A percentile compares a stretch with the other conserved stretches of the same genome.
Conservation (phyloP, 192 early-diverging fungal species). For the Coemansia sp. region DNA sequence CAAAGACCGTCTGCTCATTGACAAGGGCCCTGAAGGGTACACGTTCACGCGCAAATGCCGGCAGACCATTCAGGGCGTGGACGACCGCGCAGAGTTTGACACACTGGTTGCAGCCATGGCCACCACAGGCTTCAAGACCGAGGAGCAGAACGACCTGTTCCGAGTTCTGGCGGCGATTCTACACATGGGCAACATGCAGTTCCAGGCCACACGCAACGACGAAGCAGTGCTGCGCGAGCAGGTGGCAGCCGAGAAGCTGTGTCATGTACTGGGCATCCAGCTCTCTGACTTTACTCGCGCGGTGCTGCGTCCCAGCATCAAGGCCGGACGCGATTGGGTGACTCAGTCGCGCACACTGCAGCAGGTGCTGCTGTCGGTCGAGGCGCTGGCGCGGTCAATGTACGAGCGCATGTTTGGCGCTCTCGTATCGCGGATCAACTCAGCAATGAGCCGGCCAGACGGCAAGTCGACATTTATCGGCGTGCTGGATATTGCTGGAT, state of each 20-base stretch:
- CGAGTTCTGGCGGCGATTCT: constrained; percentile 81
- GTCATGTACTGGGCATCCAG: constrained; percentile 90
- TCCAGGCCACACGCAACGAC: constrained; percentile 76
- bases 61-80: constrained; percentile 88
- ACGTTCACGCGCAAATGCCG: constrained; percentile 78
- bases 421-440: constrained; percentile 87
- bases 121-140: constrained; percentile 72
- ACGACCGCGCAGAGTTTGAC: constrained; percentile 81
- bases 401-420: constrained; percentile 97
- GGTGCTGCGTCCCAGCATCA: constrained; percentile 84
- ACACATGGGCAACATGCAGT: constrained; percentile 89
- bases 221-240: constrained; percentile 81
- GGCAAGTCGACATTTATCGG: constrained; percentile 89
- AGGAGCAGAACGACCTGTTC: constrained; percentile 81
- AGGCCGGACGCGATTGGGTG: constrained; percentile 96
- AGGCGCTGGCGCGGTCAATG: constrained; percentile 84
- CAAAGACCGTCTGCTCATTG: constrained; percentile 75
- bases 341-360: constrained; percentile 80
- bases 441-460: constrained; percentile 57
- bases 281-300: constrained; percentile 83
- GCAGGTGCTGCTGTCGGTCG: constrained; percentile 85
- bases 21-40: constrained; percentile 75
- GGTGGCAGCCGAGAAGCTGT: constrained; percentile 78
- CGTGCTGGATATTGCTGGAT: constrained; percentile 98
- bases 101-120: constrained; percentile 71